Evolutionary conservation across 2,329 filamentous ascomycete species (phyloP).

Genomic region (Dactylellina cionopaga): DNA sequence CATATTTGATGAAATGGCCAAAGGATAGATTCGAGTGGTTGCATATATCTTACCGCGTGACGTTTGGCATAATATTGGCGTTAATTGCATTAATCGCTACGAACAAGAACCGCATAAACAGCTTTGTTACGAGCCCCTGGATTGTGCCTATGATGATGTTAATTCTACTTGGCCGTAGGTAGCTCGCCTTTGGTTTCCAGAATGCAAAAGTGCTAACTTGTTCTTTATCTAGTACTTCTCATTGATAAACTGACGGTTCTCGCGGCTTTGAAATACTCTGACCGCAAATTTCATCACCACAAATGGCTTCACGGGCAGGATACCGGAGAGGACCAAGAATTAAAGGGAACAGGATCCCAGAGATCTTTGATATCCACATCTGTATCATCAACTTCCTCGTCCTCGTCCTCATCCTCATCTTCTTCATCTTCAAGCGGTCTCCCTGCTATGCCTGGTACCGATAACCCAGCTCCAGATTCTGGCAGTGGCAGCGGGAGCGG

Average conservation of each 20-base stretch:
- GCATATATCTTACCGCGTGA: constrained; percentile 59
- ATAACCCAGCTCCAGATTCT: constrained; percentile 28
- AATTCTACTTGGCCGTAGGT: constrained; percentile 59
- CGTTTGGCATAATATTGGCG: constrained; percentile 57
- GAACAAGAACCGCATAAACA: constrained; percentile 54
- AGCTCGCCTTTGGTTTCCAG: neutral
- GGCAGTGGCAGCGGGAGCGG: neutral
- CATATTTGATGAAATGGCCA: constrained; percentile 61
- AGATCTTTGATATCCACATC: constrained; percentile 23
- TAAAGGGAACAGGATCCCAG: constrained; percentile 17
- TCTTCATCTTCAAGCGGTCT: constrained; percentile 17
- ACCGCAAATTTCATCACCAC: constrained; percentile 32
- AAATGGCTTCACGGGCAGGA: constrained; percentile 30
- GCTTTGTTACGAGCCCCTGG: constrained; percentile 59
- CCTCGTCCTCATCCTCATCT: constrained; percentile 18
- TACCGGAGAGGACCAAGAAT: neutral
- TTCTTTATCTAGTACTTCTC: constrained; percentile 14
- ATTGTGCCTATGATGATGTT: constrained; percentile 59
- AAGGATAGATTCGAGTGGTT: constrained; percentile 61
- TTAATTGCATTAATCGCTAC: constrained; percentile 58
- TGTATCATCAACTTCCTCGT: constrained; percentile 3
- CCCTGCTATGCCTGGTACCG: constrained; percentile 36
- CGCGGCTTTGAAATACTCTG: constrained; percentile 30
- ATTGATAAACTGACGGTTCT: constrained; percentile 46
- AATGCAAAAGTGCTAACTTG: neutral